Evolutionary conservation across 768 basidiomycete genomes (phyloP), one percentile per base, ranked within the genome.

Genomic region (Lactarius indigo): DNA sequence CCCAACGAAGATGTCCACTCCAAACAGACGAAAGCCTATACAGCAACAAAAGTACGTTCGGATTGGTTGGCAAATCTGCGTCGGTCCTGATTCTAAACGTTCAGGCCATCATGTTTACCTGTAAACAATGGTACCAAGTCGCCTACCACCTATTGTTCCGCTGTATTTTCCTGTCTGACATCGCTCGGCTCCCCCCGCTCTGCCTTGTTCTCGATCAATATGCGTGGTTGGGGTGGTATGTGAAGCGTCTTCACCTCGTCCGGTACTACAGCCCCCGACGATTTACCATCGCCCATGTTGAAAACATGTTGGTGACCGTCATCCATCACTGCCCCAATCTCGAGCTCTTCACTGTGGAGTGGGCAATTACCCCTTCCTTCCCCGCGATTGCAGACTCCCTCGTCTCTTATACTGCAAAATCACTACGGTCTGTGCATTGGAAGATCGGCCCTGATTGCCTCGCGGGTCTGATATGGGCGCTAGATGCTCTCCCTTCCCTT

Each of bases 241-340:
- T 87, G 0, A 82, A 82, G 39, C 81, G 89, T n/a, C 77, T 92
- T n/a, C 90, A 92, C 63, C 78, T 91, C 33, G 81, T 83, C 2
- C 82, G 85, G 10, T 85, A 83, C 74, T 79, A 80, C 63, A 73
- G 75, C 8, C 77, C 77, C 7, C 79, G 75, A 10, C 78, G 76
- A 6, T 74, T 79, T 2, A 80, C 81, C 7, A 77, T 84, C 71
- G 77, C 81, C 12, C 80, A 84, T 37, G 77, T 86, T 31, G 82
- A 87, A 71, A 77, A 78, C 30, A 82, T 85, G 0, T 79, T 92
- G 26, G 76, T 84, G 10, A 79, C 84, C 31, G 80, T 91, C 64
- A 82, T 91, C 37, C 76, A 77, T 15, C 88, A 84, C 63, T 89
- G 87, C 68, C 87, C 88, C 5, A 91, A 91, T 70, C 84, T 92